Evolutionary conservation across 768 basidiomycete species (phyloP).

Genomic region (Mycena galopus): DNA sequence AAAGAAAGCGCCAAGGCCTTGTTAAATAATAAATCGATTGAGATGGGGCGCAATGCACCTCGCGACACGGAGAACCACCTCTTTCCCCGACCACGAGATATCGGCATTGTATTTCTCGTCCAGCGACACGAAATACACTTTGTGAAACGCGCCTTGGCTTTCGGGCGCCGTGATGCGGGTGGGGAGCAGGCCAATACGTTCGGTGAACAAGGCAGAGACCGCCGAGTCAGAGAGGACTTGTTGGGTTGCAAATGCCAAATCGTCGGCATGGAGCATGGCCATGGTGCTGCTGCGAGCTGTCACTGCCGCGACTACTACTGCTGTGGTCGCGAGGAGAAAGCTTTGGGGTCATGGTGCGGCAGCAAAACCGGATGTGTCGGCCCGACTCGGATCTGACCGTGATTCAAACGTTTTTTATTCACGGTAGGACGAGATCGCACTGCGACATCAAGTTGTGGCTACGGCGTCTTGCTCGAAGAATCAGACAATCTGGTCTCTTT

Average conservation of each 20-base stretch:
- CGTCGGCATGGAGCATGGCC: slow-evolving; percentile 34
- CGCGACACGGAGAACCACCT: slow-evolving; percentile 33
- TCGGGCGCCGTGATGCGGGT: slow-evolving; percentile 9
- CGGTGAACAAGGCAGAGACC: slow-evolving; percentile 24
- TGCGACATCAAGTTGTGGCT: too few relatives aligned
- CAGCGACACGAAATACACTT: slow-evolving; percentile 34
- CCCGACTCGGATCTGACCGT: too few relatives aligned
- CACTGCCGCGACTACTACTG: too few relatives aligned
- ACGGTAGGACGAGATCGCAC: too few relatives aligned
- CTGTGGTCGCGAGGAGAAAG: too few relatives aligned
- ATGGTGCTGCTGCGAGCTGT: slow-evolving; percentile 11
- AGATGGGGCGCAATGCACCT: slow-evolving; percentile 4
- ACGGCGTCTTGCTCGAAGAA: too few relatives aligned
- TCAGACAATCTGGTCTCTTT: too few relatives aligned
- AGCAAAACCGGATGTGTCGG: too few relatives aligned
- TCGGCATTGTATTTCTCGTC: neutral
- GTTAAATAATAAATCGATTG: neutral
- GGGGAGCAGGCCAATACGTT: slow-evolving; percentile 18
- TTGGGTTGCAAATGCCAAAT: slow-evolving; percentile 22
- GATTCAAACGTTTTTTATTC: too few relatives aligned
- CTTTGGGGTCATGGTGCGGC: too few relatives aligned
- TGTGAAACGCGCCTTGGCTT: slow-evolving; percentile 33
- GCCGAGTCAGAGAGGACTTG: slow-evolving; percentile 24
- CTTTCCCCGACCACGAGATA: slow-evolving; percentile 24
- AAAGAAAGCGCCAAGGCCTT: too few relatives aligned